Evolutionary conservation across 2,329 filamentous ascomycete genomes (phyloP), one percentile per base, ranked within the genome.

Genomic region (Nothophoma quercina): DNA sequence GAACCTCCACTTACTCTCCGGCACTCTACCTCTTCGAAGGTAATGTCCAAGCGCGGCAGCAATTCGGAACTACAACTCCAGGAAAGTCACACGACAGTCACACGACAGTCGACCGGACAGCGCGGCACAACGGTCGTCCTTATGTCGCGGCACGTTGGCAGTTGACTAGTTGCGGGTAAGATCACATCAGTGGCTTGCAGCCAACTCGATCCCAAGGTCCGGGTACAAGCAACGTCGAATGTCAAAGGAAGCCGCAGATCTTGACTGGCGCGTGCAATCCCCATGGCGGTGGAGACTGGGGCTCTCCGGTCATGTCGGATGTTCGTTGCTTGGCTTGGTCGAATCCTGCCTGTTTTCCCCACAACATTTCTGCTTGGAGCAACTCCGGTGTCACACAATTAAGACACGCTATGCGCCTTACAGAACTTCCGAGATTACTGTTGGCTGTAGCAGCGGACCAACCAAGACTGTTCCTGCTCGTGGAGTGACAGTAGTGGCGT

Each of bases 401-500:
- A 57, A 55, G 60, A 39, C 52, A 35, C 58, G 49, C 62, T 63
- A 60, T 49, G 40, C 45, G 45, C 29, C n/a, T 49, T 55, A 40
- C 40, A 49, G 51, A 56, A 35, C 19, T 34, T 47, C 50, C 43
- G 55, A 48, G 47, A 58, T 55, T 51, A 32, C 54, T 40, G 54
- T 58, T 65, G 63, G 60, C 42, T 58, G 42, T 54, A 43, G 58
- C 46, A 41, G 36, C 43, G 28, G 15, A 33, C 21, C 47, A 46
- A 61, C 61, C 59, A 65, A 61, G 59, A 21, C 48, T 33, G 23
- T 29, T 46, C 43, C 38, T 43, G 43, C 32, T 58, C 48, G 49
- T 44, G 26, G 22, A 34, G 52, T 59, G 61, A 59, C 44, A 54
- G 59, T 46, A 55, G 61, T 59, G 63, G 63, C 56, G 58, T 39